These are phyloP conservation scores for Magnaporthales sp. DNA, from an alignment of 2,329 filamentous ascomycete genomes.

Conservation along the genomic window DNA sequence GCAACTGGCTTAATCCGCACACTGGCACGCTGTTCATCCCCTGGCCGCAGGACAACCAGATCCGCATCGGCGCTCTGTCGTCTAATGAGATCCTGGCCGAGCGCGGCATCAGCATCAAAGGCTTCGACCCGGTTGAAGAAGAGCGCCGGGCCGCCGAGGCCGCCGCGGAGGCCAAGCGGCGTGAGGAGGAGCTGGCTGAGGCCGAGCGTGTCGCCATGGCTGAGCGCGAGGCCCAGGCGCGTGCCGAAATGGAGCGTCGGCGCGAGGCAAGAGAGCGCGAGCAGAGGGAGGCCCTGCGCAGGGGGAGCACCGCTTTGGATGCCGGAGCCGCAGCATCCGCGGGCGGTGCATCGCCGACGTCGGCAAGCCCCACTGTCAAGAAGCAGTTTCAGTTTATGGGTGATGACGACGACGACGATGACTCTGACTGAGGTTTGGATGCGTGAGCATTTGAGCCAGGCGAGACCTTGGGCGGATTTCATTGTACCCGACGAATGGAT, in stretches of 20 bases:
- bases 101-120: slow-evolving; percentile 51
- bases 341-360: slow-evolving; percentile 10
- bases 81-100: slow-evolving; percentile 53
- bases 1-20: slow-evolving; percentile 44
- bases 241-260: slow-evolving; percentile 35
- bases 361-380: slow-evolving; percentile 16
- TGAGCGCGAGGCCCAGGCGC: slow-evolving; percentile 36
- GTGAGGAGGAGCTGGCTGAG: slow-evolving; percentile 39
- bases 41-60: slow-evolving; percentile 66
- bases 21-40: slow-evolving; percentile 58
- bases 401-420: slow-evolving; percentile 39
- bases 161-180: slow-evolving; percentile 32
- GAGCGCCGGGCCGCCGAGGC: slow-evolving; percentile 38
- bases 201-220: slow-evolving; percentile 25
- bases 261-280: slow-evolving; percentile 34
- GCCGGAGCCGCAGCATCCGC: not conserved
- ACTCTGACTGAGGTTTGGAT: not conserved
- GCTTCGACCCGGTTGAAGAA: slow-evolving; percentile 50
- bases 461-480: not conserved
- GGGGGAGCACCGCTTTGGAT: slow-evolving; percentile 13
- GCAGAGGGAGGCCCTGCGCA: slow-evolving; percentile 28
- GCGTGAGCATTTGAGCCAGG: not conserved
- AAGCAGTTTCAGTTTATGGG: slow-evolving; percentile 50
- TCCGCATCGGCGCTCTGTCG: slow-evolving; percentile 60
- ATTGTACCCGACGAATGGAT: not conserved